Percentiles rank a stretch among this genome's conserved stretches.
Evolutionary conservation across 768 basidiomycete species (phyloP).

Genomic region (Kwoniella mangroviensis): DNA sequence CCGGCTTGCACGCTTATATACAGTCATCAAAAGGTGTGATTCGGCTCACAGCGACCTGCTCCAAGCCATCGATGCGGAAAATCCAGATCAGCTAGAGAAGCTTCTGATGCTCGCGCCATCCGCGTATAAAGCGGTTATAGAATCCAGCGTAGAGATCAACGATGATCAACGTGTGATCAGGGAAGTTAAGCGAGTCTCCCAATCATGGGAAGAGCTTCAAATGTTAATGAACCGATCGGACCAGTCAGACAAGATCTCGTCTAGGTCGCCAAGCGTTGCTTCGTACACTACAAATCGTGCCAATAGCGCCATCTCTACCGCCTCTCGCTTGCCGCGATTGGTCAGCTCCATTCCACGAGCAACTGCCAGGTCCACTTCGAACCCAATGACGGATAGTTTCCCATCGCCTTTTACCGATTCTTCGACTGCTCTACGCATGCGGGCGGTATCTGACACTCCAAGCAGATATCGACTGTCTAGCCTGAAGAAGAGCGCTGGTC

Average conservation of each 20-base stretch:
- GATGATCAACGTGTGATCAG: neutral
- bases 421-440: neutral
- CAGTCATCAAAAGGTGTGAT: conserved; percentile 18
- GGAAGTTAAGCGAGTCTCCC: conserved; percentile 61
- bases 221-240: neutral
- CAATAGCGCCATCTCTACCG: conserved; percentile 18
- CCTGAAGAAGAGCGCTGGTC: neutral
- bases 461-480: conserved; percentile 7
- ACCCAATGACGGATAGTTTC: conserved; percentile 55
- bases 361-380: conserved; percentile 22
- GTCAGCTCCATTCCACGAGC: conserved; percentile 12
- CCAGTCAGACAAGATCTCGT: neutral
- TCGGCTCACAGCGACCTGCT: conserved; percentile 19
- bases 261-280: neutral
- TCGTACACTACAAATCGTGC: neutral
- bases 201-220: conserved; percentile 10
- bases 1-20: conserved; percentile 5
- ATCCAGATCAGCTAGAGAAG: neutral
- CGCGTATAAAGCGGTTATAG: neutral
- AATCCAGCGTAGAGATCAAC: neutral
- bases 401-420: neutral
- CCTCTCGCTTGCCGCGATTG: conserved; percentile 61
- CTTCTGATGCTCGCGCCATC: neutral
- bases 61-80: conserved; percentile 15
- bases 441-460: conserved; percentile 29